Evolutionary conservation across 2,329 filamentous ascomycete genomes (phyloP).

Genomic region (Penicillium sp.): DNA sequence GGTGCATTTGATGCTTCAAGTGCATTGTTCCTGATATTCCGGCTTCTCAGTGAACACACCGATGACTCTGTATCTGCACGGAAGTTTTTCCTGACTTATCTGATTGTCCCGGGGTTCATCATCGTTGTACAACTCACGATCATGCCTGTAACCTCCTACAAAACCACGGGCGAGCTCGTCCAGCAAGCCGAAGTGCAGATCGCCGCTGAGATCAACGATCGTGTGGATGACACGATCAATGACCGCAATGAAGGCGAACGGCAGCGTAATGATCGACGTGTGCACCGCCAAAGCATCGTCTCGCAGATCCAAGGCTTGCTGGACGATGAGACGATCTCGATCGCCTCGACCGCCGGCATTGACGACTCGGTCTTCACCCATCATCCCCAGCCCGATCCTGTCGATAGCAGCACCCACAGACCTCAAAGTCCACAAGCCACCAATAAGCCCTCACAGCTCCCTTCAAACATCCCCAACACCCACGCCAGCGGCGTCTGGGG

Average conservation of each 20-base stretch:
- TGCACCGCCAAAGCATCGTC: conserved; percentile 61
- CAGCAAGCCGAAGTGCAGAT: conserved; percentile 61
- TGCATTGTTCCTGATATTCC: conserved; percentile 72
- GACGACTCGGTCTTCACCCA: conserved; percentile 18
- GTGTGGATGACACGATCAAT: conserved; percentile 54
- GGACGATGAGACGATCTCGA: conserved; percentile 43
- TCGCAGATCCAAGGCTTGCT: conserved; percentile 72
- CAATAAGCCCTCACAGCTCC: background rate
- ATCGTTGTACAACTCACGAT: conserved; percentile 64
- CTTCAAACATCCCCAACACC: conserved; percentile 34
- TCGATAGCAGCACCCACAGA: no score
- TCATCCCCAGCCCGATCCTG: conserved; percentile 7
- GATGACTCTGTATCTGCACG: conserved; percentile 58
- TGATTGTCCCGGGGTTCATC: conserved; percentile 67
- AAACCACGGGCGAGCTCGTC: conserved; percentile 79
- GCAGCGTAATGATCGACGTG: conserved; percentile 54
- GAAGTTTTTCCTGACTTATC: conserved; percentile 69
- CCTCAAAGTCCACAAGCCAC: conserved; percentile 3
- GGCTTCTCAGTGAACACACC: conserved; percentile 64
- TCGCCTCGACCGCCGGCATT: conserved; percentile 7
- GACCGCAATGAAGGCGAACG: conserved; percentile 49
- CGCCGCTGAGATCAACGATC: conserved; percentile 55
- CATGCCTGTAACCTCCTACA: conserved; percentile 75
- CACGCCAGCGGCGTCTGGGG: conserved; percentile 70
- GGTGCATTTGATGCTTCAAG: conserved; percentile 82